Percentiles rank a stretch among this genome's conserved stretches.
phyloP scores from a whole-genome alignment of 192 early-diverging fungal genomes.

The Backusella tarrabulga region DNA sequence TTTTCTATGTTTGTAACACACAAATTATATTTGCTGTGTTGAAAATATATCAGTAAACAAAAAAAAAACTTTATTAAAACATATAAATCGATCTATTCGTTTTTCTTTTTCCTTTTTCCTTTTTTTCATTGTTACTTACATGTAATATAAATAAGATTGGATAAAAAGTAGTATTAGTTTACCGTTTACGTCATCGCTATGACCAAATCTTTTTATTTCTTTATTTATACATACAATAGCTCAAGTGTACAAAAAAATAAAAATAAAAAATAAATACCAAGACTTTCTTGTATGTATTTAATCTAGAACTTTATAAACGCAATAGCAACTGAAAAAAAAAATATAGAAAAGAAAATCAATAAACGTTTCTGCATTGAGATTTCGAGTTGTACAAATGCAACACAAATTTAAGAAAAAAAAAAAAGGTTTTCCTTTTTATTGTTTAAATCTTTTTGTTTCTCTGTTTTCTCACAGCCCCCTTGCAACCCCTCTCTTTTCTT shows the following conservation, averaged over 20 bases:
- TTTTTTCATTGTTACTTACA: not conserved
- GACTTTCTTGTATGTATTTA: not conserved
- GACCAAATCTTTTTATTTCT: not conserved
- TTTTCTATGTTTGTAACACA: not conserved
- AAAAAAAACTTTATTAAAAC: not conserved
- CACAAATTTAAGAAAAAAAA: not conserved
- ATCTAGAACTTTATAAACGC: not conserved
- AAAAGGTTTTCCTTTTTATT: conserved; percentile 1
- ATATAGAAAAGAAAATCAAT: not conserved
- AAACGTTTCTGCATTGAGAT: not conserved
- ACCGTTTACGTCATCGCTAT: not conserved
- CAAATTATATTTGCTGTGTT: not conserved
- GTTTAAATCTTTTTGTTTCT: not conserved
- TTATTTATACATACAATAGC: not conserved
- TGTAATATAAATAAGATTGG: not conserved
- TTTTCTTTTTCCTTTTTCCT: not conserved
- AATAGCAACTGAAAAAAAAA: not conserved
- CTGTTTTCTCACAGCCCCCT: not conserved
- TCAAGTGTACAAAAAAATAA: not conserved
- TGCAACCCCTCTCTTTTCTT: not conserved
- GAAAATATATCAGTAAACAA: not conserved
- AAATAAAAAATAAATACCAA: not conserved
- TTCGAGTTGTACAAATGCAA: not conserved
- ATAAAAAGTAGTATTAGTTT: not conserved
- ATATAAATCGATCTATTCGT: not conserved